Conservation (phyloP, 2,329 filamentous ascomycete species). For the Colletotrichum tamarilloi region DNA sequence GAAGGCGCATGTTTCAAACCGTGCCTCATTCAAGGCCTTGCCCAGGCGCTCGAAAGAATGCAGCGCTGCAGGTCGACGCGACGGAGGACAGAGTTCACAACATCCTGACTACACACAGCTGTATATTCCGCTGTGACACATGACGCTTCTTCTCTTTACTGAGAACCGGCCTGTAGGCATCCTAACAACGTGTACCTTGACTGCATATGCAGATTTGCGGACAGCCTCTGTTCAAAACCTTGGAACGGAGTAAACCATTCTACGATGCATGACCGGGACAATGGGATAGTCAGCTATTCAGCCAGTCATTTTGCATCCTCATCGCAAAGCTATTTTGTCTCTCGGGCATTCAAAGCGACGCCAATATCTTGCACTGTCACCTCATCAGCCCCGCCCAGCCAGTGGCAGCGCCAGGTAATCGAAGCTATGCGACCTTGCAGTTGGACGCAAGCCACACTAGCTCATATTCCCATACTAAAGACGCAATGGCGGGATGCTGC, state of each 20-base stretch:
- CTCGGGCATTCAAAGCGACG: conserved; percentile 14
- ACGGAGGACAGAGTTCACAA: conserved; percentile 14
- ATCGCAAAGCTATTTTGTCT: not conserved
- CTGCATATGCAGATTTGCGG: not conserved
- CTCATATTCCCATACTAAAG: not conserved
- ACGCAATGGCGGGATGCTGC: conserved; percentile 5
- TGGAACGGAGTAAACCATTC: not conserved
- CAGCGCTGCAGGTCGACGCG: conserved; percentile 14
- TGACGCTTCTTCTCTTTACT: not conserved
- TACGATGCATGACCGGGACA: not conserved
- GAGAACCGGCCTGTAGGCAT: not conserved
- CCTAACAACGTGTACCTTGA: not conserved
- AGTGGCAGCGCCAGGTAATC: conserved; percentile 10
- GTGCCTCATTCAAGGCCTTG: conserved; percentile 15
- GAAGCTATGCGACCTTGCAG: conserved; percentile 15
- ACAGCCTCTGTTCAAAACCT: not conserved
- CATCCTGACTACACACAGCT: not conserved
- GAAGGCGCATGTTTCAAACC: conserved; percentile 25
- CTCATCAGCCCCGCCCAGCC: conserved; percentile 9
- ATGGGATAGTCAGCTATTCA: not conserved
- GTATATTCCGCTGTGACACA: not conserved
- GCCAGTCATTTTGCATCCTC: not conserved
- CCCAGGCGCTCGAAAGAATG: conserved; percentile 3
- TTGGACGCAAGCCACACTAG: conserved; percentile 8
- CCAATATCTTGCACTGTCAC: conserved; percentile 21